Base-by-base conservation (phyloP, 257 asterid species). In the Paraleonurus japonicus region DNA sequence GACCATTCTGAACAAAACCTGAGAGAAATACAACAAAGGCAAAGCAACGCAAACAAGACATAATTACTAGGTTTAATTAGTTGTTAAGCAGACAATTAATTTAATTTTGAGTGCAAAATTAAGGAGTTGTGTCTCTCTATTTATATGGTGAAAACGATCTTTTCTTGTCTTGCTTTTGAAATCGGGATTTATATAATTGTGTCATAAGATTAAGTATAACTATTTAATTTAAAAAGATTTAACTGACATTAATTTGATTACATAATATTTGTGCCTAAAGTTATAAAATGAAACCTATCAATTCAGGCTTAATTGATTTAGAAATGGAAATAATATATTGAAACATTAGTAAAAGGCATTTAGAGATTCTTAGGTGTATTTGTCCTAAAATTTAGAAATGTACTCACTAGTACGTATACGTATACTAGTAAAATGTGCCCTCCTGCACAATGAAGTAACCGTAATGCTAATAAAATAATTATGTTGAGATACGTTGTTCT, bases 31-130 rank as follows among this genome's bases (percentile, higher is more conserved):
- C 58, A 16, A 33, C 35, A 65, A 60, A 78, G 39, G 16, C 79
- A 8, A 85, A 9, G n/a, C 58, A 24, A 43, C 53, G 68, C 30
- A 76, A 76, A 24, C 32, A 59, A 47, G 74, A 76, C 85, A 84
- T 81, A 16, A 47, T 47, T 4, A 16, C 9, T 47, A n/a, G 1
- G 51, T 2, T n/a, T 1, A 3, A n/a, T n/a, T n/a, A n/a, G n/a
- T n/a, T n/a, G n/a, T 3, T 16, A 47, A n/a, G 17, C 0, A 0
- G 1, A 1, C 0, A 5, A 41, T 35, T 35, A 3, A 4, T 32
- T 32, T 32, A 35, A 8, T 47, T 1, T 47, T 47, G 3, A 47
- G 22, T 47, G 54, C 22, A 47, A 47, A n/a, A n/a, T n/a, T 47
- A 5, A 47, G 54, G 54, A n/a, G 54, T 5, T n/a, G 54, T 47